Base-by-base conservation (phyloP, 371 early-diverging fungal genomes). In the Amoeboaphelidium protococcarum region DNA sequence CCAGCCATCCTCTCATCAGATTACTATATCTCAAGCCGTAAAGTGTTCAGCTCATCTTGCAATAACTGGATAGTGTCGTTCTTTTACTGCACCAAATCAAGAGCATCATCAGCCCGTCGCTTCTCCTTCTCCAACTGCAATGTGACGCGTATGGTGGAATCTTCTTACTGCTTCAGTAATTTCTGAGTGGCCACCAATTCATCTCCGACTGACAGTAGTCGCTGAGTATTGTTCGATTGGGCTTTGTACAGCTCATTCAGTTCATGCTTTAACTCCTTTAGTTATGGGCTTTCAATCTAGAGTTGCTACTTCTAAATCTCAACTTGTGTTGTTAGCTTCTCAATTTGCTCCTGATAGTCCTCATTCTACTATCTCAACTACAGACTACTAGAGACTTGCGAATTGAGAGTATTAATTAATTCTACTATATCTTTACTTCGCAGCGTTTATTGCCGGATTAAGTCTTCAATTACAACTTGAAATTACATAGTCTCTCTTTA, bases 21-120 rank as follows among this genome's bases (percentile, higher is more conserved):
- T 51, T 84, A 82, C 1, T 68, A 67, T 45, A 91, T 70, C 51
- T 94, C 95, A 23, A 94, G 68, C 49, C 88, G 87, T 44, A 82
- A 54, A 1, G 90, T 78, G 21, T 79, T 66, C 26, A 85, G 60
- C 63, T 94, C 95, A 58, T 94, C 95, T 62, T 82, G 82, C 27
- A 94, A 59, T 13, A 85, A 66, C 74, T 78, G 55, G 42, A 89
- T 86, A 0, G 78, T 72, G 13, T 64, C 55, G 51, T 90, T 85
- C 59, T 91, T 94, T 59, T 88, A 86, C 47, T 53, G 53, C 60
- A 66, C 44, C 12, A 66, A 53, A 25, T 57, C 46, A 12, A 46
- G 19, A 47, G 44, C 23, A 16, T 41, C 19, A 26, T 3, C 48
- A 47, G 16, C 4, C 16, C 23, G 26, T 44, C 44, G 10, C 24